Evolutionary conservation across 2,329 filamentous ascomycete species (phyloP).

Genomic region (Hawksworthiomyces lignivorus): DNA sequence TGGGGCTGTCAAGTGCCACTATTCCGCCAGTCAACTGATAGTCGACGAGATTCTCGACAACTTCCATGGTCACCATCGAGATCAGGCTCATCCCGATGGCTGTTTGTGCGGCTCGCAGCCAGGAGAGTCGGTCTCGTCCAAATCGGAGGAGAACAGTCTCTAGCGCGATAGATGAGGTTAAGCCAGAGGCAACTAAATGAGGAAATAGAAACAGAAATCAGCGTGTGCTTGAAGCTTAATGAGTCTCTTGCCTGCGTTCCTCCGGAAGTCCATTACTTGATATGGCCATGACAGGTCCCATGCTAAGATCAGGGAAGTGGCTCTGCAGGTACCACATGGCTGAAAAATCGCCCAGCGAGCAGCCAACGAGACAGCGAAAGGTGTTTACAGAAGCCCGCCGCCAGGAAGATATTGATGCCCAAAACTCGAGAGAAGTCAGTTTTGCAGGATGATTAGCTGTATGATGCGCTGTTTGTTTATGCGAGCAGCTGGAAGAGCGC

Average conservation of each 20-base stretch:
- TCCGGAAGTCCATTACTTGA: too few species aligned
- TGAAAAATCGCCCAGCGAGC: slow-evolving; percentile 48
- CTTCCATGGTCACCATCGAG: slow-evolving; percentile 52
- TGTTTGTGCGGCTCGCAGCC: slow-evolving; percentile 38
- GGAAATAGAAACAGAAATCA: too few species aligned
- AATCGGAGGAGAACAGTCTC: slow-evolving; percentile 43
- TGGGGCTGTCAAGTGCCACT: slow-evolving; percentile 36
- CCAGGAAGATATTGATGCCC: slow-evolving; percentile 32
- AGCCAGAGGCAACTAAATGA: slow-evolving; percentile 47
- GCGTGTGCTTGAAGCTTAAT: too few species aligned
- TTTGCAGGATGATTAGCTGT: too few species aligned
- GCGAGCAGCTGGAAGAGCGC: too few species aligned
- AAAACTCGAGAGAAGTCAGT: slow-evolving; percentile 22
- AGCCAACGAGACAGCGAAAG: slow-evolving; percentile 46
- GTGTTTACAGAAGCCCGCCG: slow-evolving; percentile 46
- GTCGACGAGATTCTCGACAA: slow-evolving; percentile 46
- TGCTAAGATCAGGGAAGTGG: slow-evolving; percentile 36
- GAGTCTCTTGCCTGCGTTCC: too few species aligned
- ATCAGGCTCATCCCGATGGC: slow-evolving; percentile 52
- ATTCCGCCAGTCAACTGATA: slow-evolving; percentile 46
- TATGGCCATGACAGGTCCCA: slow-evolving; percentile 41
- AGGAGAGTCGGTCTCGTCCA: slow-evolving; percentile 40
- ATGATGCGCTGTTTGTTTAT: too few species aligned
- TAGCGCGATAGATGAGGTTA: slow-evolving; percentile 42
- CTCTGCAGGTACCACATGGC: slow-evolving; percentile 48